Evolutionary conservation across 805 yeast genomes (phyloP).

Genomic region (Maudiozyma serrabonitensis): DNA sequence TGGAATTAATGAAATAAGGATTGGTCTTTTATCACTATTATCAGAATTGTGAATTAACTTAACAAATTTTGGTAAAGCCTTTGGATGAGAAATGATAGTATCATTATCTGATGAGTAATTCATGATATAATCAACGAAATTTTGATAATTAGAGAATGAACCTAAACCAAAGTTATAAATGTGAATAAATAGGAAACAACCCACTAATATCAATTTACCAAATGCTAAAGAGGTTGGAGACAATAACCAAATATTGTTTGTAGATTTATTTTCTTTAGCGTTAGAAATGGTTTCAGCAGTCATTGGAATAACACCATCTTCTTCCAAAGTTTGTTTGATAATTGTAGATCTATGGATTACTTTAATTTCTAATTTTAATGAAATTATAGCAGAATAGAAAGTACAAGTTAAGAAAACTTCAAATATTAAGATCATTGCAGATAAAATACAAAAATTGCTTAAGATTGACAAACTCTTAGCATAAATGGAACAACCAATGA

Average conservation of each 20-base stretch:
- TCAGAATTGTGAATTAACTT: conserved; percentile 13
- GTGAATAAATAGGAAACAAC: conserved; percentile 52
- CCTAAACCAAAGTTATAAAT: conserved; percentile 60
- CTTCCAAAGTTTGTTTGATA: conserved; percentile 74
- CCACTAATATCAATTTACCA: conserved; percentile 51
- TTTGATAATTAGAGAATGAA: conserved; percentile 32
- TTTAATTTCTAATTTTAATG: conserved; percentile 81
- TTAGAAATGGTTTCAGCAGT: conserved; percentile 62
- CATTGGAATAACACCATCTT: conserved; percentile 73
- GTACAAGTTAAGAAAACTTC: conserved; percentile 71
- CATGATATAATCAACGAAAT: conserved; percentile 1
- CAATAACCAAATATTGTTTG: conserved; percentile 15
- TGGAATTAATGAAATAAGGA: conserved; percentile 50
- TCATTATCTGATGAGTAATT: conserved; percentile 28
- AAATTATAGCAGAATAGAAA: conserved; percentile 72
- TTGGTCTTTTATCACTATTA: conserved; percentile 32
- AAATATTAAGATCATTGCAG: conserved; percentile 56
- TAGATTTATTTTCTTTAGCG: conserved; percentile 16
- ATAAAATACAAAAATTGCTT: conserved; percentile 68
- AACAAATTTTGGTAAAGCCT: conserved; percentile 30
- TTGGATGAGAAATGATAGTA: not conserved
- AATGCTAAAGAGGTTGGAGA: conserved; percentile 39
- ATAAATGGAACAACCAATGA: conserved; percentile 54
- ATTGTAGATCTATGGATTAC: conserved; percentile 74
- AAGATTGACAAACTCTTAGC: conserved; percentile 64